Percentiles rank a stretch among this genome's conserved stretches.
Conservation (phyloP, 2,329 filamentous ascomycete genomes). For the Pseudopithomyces chartarum region DNA sequence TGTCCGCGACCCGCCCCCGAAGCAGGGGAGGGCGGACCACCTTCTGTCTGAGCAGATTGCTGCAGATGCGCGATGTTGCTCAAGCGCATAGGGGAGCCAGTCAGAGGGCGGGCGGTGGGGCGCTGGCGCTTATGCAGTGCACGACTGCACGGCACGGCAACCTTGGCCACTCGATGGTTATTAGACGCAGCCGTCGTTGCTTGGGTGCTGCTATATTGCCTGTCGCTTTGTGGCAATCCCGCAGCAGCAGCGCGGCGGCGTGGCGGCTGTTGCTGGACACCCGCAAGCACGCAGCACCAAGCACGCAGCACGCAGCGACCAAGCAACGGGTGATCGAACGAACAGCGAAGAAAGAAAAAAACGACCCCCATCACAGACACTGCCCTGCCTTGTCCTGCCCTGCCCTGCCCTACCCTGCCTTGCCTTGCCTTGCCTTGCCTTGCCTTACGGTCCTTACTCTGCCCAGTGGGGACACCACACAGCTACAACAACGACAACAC, state of each 20-base stretch:
- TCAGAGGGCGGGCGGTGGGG: background rate
- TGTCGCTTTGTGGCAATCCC: constrained; percentile 13
- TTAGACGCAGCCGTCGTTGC: constrained; percentile 36
- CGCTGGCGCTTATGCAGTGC: constrained; percentile 8
- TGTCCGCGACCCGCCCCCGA: constrained; percentile 16
- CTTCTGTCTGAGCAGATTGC: constrained; percentile 9
- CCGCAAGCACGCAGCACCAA: constrained; percentile 9
- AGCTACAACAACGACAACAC: too few species aligned
- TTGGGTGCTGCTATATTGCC: constrained; percentile 29
- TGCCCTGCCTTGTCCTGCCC: too few species aligned
- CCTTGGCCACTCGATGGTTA: constrained; percentile 21
- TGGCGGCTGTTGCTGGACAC: constrained; percentile 25
- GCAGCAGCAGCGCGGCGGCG: constrained; percentile 21
- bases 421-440: background rate
- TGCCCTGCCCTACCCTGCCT: too few species aligned
- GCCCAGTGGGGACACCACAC: background rate
- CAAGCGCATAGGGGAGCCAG: background rate
- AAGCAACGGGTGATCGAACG: too few species aligned
- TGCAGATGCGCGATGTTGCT: constrained; percentile 14
- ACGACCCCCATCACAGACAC: too few species aligned
- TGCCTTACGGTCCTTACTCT: too few species aligned
- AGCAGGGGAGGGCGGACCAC: constrained; percentile 7
- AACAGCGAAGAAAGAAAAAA: too few species aligned
- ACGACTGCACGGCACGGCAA: constrained; percentile 24
- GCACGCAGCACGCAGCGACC: constrained; percentile 11